phyloP scores from a whole-genome alignment of 495 filamentous ascomycete species.

The Penicillium manginii region DNA sequence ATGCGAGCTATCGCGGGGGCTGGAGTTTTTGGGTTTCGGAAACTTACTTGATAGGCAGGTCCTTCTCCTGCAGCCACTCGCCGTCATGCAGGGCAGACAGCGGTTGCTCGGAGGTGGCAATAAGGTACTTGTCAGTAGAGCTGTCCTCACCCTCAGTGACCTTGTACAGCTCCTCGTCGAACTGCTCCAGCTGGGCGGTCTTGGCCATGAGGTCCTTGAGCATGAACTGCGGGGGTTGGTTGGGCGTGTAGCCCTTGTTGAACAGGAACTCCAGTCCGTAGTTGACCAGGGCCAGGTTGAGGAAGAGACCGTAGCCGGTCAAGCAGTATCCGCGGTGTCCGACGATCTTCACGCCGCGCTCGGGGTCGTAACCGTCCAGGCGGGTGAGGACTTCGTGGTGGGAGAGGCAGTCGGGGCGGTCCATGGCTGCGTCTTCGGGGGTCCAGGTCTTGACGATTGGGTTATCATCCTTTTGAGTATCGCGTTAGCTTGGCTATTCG shows the following conservation, averaged over 20 bases:
- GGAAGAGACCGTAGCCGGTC: constrained; percentile 86
- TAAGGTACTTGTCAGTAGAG: constrained; percentile 92
- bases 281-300: constrained; percentile 89
- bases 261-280: constrained; percentile 90
- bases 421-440: constrained; percentile 68
- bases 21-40: no score
- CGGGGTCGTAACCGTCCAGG: constrained; percentile 90
- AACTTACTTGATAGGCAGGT: constrained; percentile 80
- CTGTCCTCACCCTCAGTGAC: constrained; percentile 79
- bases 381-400: constrained; percentile 93
- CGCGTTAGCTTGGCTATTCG: no score
- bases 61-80: constrained; percentile 86
- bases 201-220: constrained; percentile 96
- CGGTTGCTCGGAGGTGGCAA: constrained; percentile 96
- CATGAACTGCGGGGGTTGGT: constrained; percentile 97
- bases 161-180: constrained; percentile 98
- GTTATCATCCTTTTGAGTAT: constrained; percentile 84
- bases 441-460: constrained; percentile 73
- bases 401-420: constrained; percentile 75
- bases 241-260: constrained; percentile 76
- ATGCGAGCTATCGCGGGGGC: constrained; percentile 15
- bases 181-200: constrained; percentile 95
- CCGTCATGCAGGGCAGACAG: constrained; percentile 89
- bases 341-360: constrained; percentile 91
- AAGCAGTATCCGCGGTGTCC: constrained; percentile 96